Base-by-base conservation (phyloP, 2,329 filamentous ascomycete species). In the Talaromyces marneffei region DNA sequence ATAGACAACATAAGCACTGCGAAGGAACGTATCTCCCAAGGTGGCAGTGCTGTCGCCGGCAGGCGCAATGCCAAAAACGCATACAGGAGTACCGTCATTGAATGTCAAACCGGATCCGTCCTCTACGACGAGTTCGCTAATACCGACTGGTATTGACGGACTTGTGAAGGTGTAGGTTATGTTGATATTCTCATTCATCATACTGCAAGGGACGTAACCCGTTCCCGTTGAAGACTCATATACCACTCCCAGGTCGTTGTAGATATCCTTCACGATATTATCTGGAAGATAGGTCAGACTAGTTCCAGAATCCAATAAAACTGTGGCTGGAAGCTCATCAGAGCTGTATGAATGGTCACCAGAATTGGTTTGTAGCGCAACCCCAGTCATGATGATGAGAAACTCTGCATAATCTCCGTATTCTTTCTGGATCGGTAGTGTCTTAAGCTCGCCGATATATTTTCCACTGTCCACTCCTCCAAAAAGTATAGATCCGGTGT, bases 381-480 rank as follows among this genome's bases (percentile, higher is more conserved):
- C 64, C 1, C 77, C 79, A 1, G 87, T 91, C 62, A 92, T 74
- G 18, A 87, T 88, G 70, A 93, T 83, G 62, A 87, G 77, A 68
- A 92, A 88, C 68, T 90, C 84, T 58, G 79, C 77, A 68, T 80
- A 87, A 20, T 73, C 68, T 42, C 82, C 81, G 27, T 75, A 70
- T 75, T 72, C 66, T 50, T 70, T 76, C 68, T 89, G 83, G 58
- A 93, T 78, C 2, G 90, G 89, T 1, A 93, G 73, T 0, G 87
- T 89, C 62, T 84, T 72, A 31, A 93, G 79, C 3, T 79, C 71
- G 20, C 87, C 89, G 2, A 75, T 70, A 71, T 84, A 92, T 65
- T 87, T 85, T 23, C 77, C 83, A 2, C 80, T 83, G 73, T 92
- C 87, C 61, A 92, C 82, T 31, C 90, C 89, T 31, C 89, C 89